These are phyloP conservation scores for Aspergillus persii DNA, from an alignment of 2,329 filamentous ascomycete genomes.

Conservation along the genomic window DNA sequence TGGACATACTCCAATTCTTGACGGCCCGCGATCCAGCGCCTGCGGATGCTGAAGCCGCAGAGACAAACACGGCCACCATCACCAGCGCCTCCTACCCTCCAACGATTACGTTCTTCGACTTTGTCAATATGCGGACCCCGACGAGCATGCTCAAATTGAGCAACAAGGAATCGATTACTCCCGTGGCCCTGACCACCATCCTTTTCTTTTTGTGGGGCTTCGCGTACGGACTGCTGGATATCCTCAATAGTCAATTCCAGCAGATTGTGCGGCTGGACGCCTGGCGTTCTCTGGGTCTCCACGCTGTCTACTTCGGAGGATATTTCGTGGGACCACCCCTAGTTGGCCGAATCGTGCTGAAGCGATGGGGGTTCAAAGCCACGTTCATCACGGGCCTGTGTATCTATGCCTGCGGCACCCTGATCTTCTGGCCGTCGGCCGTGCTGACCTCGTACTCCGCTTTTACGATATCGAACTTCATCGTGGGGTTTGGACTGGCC, in stretches of 20 bases:
- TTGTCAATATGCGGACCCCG: slow-evolving; percentile 57
- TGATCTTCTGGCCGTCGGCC: slow-evolving; percentile 65
- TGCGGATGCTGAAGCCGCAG: slow-evolving; percentile 27
- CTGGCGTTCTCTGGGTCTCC: slow-evolving; percentile 48
- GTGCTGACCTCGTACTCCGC: slow-evolving; percentile 61
- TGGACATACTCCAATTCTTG: slow-evolving; percentile 53
- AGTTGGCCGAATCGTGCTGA: slow-evolving; percentile 55
- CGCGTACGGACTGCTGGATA: slow-evolving; percentile 82
- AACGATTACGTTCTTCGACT: slow-evolving; percentile 58
- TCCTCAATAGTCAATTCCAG: slow-evolving; percentile 67
- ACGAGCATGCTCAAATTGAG: slow-evolving; percentile 60
- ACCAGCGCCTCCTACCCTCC: slow-evolving; percentile 31
- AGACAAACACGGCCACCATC: slow-evolving; percentile 38
- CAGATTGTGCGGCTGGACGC: slow-evolving; percentile 42
- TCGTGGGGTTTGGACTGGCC: slow-evolving; percentile 59
- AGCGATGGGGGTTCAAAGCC: slow-evolving; percentile 61
- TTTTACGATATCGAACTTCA: slow-evolving; percentile 62
- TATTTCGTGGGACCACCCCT: slow-evolving; percentile 57
- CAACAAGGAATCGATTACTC: slow-evolving; percentile 57
- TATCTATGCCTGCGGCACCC: slow-evolving; percentile 61
- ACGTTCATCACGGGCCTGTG: slow-evolving; percentile 60
- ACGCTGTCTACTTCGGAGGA: slow-evolving; percentile 60
- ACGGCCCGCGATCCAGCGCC: slow-evolving; percentile 46
- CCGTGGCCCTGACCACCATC: slow-evolving; percentile 66
- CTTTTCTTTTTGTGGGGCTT: slow-evolving; percentile 90